These are phyloP conservation scores for Hypoxylon sp. DNA, from an alignment of 2,329 filamentous ascomycete species.

Conservation along the genomic window DNA sequence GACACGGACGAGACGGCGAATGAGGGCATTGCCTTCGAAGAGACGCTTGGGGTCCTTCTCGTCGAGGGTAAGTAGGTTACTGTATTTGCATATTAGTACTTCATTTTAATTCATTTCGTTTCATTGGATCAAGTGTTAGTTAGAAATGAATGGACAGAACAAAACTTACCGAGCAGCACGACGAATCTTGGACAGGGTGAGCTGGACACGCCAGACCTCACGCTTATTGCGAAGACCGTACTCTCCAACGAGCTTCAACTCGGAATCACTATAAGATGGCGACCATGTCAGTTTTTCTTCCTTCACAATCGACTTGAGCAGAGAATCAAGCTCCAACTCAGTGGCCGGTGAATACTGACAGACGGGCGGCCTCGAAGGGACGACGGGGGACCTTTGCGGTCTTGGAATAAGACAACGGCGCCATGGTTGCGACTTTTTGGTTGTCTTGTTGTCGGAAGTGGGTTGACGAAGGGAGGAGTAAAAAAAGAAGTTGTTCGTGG, in stretches of 20 bases:
- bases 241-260: constrained; percentile 99
- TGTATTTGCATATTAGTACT: constrained; percentile 51
- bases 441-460: constrained; percentile 51
- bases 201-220: constrained; percentile 99
- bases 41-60: constrained; percentile 99
- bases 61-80: constrained; percentile 99
- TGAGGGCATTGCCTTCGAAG: constrained; percentile 99
- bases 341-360: constrained; percentile 98
- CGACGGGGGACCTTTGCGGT: constrained; percentile 98
- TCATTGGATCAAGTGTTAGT: background rate
- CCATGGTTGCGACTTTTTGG: constrained; percentile 51
- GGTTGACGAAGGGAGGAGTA: constrained; percentile 11
- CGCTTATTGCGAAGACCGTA: constrained; percentile 99
- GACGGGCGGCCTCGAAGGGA: constrained; percentile 99
- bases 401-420: constrained; percentile 87
- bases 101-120: constrained; percentile 11
- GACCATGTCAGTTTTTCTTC: constrained; percentile 69
- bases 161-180: constrained; percentile 94
- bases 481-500: constrained; percentile 34
- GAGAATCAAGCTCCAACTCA: constrained; percentile 98
- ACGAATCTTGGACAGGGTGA: constrained; percentile 99
- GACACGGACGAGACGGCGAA: constrained; percentile 99
- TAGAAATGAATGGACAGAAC: background rate
- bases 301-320: constrained; percentile 88
- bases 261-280: constrained; percentile 83